Evolutionary conservation across 768 basidiomycete genomes (phyloP), one percentile per base, ranked within the genome.

Genomic region (Phaeolepiota aurea): DNA sequence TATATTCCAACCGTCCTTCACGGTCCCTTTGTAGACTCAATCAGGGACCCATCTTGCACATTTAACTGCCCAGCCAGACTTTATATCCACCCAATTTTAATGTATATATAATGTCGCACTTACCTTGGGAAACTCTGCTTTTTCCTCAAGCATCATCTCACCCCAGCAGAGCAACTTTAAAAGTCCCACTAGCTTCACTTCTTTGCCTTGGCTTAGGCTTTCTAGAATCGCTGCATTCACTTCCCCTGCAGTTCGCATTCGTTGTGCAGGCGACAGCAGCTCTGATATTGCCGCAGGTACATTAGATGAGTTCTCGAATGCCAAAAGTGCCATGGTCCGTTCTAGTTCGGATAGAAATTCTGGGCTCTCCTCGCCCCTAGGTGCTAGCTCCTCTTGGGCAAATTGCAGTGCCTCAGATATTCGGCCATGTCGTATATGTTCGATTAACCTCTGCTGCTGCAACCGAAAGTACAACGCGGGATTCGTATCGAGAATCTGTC

Each of bases 141-240:
- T 74, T 54, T 88, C 86, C 42, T 73, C 74, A 49, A 94, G 60
- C 71, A 83, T 63, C 37, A 66, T 70, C 65, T 94, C 91, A 0
- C 89, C 92, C 91, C 92, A 98, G 34, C 75, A 77, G 50, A 93
- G 67, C 50, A 96, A 66, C 62, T 85, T 80, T 59, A 97, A 61
- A 55, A 97, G 56, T 13, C 79, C 81, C 20, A 83, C 77, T 38
- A 97, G 63, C 62, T 94, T 96, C 42, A 93, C 88, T 57, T 94
- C 88, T 56, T 85, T 86, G 0, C 91, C 90, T 53, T 97, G 89
- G 49, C 90, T 87, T 46, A 91, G 68, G 53, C 84, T 87, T 53
- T 92, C 88, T 55, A 99, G 65, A 41, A 99, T 94, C 21, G 94
- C 93, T 1, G 88, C 85, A 55, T 99, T 99, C 56, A 98, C 81